Base-by-base conservation (phyloP, 2,329 filamentous ascomycete genomes). In the Cadophora sp. region DNA sequence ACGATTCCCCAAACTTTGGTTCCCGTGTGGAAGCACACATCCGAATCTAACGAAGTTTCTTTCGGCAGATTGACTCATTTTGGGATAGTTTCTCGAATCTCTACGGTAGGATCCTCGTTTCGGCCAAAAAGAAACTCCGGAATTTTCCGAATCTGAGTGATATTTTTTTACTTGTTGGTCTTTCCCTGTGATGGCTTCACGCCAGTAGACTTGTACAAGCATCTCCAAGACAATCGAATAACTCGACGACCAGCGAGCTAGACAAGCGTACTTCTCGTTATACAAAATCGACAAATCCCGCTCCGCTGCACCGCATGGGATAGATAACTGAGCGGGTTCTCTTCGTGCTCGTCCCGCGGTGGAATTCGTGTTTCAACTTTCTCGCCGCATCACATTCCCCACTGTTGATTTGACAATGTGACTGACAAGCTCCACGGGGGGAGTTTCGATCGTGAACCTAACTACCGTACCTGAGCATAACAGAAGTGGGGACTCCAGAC, bases 41-140 rank as follows among this genome's bases (percentile, higher is more conserved):
- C 27, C 27, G 27, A n/a, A n/a, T n/a, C n/a, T n/a, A n/a, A n/a
- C n/a, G n/a, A n/a, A n/a, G n/a, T n/a, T n/a, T 30, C 1, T 30
- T 6, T 6, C 27, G 27, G 27, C 27, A 30, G 27, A 30, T 30
- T 30, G 27, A 3, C 27, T 30, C 27, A 1, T 30, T 30, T 6
- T 30, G 27, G 27, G 6, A 30, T 30, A 30, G 27, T 6, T 30
- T 30, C 6, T 30, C 27, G 27, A 30, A 6, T 30, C 27, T 3
- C 27, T 30, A 30, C n/a, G n/a, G n/a, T n/a, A n/a, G n/a, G 27
- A 36, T n/a, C n/a, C n/a, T 36, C 33, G n/a, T 41, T 14, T 41
- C 33, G 53, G 53, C n/a, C 18, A 22, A 39, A 56, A 56, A 56
- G n/a, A 56, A 56, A 9, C 22, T 41, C 33, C 33, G 53, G 18